Percentiles rank a stretch among this genome's conserved stretches.
Evolutionary conservation across 805 yeast species (phyloP).

Genomic region (Ogataea degrootiae): DNA sequence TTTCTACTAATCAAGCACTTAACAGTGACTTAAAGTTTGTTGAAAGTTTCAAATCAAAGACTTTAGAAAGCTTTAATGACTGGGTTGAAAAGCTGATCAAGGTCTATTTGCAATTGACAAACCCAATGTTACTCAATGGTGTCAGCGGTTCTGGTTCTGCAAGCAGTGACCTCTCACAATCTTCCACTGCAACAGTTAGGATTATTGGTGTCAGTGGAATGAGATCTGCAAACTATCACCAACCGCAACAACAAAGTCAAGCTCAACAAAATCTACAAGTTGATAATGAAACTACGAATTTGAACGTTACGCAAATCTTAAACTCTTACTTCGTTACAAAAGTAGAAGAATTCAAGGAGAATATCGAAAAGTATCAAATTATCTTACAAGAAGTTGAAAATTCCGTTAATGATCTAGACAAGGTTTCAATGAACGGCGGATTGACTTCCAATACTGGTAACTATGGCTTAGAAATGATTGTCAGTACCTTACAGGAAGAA

Average conservation of each 20-base stretch:
- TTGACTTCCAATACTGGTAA: conserved; percentile 23
- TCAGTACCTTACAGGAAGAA: conserved; percentile 62
- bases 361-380: conserved; percentile 45
- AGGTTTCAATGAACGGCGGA: conserved; percentile 27
- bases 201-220: conserved; percentile 30
- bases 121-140: conserved; percentile 26
- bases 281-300: conserved; percentile 32
- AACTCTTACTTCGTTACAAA: conserved; percentile 47
- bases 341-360: conserved; percentile 36
- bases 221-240: conserved; percentile 13
- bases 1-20: conserved; percentile 61
- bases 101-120: conserved; percentile 32
- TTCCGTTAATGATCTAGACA: conserved; percentile 57
- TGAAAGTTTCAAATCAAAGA: conserved; percentile 37
- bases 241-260: conserved; percentile 15
- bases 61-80: conserved; percentile 31
- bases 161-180: conserved; percentile 15
- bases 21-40: conserved; percentile 44
- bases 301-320: conserved; percentile 48
- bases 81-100: conserved; percentile 36
- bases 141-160: conserved; percentile 10
- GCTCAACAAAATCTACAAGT: conserved; percentile 29
- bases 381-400: conserved; percentile 53
- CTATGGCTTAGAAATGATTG: conserved; percentile 44
- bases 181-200: conserved; percentile 18